A percentile compares a stretch with the other conserved stretches of the same genome.
These are phyloP conservation scores for Xylariaceae sp. DNA, from an alignment of 2,329 filamentous ascomycete species.

Conservation along the genomic window DNA sequence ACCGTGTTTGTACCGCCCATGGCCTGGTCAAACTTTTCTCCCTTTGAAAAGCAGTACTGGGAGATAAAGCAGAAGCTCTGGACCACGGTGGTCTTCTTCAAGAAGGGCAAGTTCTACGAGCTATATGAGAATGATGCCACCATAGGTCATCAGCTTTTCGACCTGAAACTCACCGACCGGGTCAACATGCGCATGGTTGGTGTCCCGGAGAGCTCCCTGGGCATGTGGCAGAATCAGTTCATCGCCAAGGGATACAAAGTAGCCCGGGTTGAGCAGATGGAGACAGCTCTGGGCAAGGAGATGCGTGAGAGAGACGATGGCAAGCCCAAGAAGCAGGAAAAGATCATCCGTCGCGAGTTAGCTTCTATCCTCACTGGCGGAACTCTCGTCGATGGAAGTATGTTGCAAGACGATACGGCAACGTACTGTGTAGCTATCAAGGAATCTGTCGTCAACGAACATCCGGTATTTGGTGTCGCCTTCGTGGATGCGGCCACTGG, in stretches of 20 bases:
- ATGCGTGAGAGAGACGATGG: slow-evolving; percentile 85
- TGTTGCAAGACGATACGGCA: slow-evolving; percentile 97
- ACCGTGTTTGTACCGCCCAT: slow-evolving; percentile 83
- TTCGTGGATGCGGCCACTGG: slow-evolving; percentile 96
- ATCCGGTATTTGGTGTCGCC: slow-evolving; percentile 81
- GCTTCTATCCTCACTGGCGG: slow-evolving; percentile 87
- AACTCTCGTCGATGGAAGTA: slow-evolving; percentile 88
- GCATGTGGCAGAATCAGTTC: slow-evolving; percentile 97
- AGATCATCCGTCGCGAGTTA: slow-evolving; percentile 87
- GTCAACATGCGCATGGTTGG: slow-evolving; percentile 99
- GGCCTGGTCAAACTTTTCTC: slow-evolving; percentile 77
- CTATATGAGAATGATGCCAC: slow-evolving; percentile 97
- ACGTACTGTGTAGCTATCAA: slow-evolving; percentile 96
- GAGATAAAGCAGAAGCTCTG: slow-evolving; percentile 97
- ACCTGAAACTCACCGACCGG: slow-evolving; percentile 93
- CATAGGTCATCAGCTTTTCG: slow-evolving; percentile 91
- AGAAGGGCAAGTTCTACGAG: slow-evolving; percentile 99
- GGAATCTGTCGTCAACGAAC: slow-evolving; percentile 64
- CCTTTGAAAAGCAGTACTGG: slow-evolving; percentile 99
- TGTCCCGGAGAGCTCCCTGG: slow-evolving; percentile 90
- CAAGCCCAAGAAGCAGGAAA: slow-evolving; percentile 71
- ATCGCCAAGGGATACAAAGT: slow-evolving; percentile 98
- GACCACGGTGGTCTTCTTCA: slow-evolving; percentile 98
- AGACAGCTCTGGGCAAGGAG: slow-evolving; percentile 91
- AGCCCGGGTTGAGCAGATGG: slow-evolving; percentile 91